Evolutionary conservation across 164 flowering plant genomes (phyloP), one percentile per base, ranked within the genome.

Genomic region (Santalum album): DNA sequence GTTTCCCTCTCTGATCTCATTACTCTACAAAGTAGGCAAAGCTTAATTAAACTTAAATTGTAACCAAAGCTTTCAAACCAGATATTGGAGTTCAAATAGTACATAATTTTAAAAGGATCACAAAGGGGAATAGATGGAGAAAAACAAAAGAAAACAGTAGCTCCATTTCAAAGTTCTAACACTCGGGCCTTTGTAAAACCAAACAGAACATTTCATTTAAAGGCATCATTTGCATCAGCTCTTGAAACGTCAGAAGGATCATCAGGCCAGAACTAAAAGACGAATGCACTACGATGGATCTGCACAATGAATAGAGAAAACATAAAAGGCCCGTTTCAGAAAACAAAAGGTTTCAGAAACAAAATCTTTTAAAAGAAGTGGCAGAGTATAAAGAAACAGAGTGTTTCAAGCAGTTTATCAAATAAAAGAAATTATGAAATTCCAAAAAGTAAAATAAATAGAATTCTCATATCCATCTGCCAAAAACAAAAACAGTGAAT

Each of bases 201-300:
- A 62, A 72, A 68, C 17, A 53, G 59, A 53, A 65, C 55, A 49
- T 63, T 68, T 72, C 72, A 67, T 60, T 56, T 26, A 24, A 72
- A 62, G 63, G 62, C 56, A 21, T 62, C 62, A 29, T 60, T 78
- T 70, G 69, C 76, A 76, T 57, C 66, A 75, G 79, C 72, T 63
- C 75, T 67, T 68, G 74, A 75, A 70, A 72, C 78, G 67, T 79
- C 76, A 74, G 79, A 74, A 69, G 72, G 73, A 70, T 71, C 84
- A 76, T 64, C 84, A 69, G 72, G 66, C 68, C 76, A 72, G 62
- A 55, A 70, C 56, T 55, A 67, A 75, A 70, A 67, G 54, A 66
- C 57, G 66, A 76, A 69, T 60, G 72, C 77, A 77, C 68, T 65
- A 64, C 54, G 46, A 64, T 54, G 58, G 34, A 78, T 75, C 83